Evolutionary conservation across 768 basidiomycete genomes (phyloP), one percentile per base, ranked within the genome.

Genomic region (Suillus weaverae): DNA sequence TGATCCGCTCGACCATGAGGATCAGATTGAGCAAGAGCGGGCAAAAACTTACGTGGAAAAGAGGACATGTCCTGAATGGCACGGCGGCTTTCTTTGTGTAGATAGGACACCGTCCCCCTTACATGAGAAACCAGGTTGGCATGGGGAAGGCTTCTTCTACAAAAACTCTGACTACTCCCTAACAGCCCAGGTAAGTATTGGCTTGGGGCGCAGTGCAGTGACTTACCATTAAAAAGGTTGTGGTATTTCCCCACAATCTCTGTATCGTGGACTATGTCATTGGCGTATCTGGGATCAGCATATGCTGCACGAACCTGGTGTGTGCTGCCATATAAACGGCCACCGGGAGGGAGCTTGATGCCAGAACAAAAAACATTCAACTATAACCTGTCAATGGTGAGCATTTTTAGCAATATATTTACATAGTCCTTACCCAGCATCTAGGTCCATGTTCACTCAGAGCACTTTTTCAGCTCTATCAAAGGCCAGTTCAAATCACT

Each of bases 241-340:
- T 66, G 1, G 54, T 65, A 5, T 60, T 66, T 5, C 48, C 63
- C 18, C 64, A 67, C 20, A 69, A 69, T 11, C 60, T 69, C 3
- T 4, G 16, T 18, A 69, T 69, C 41, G 46, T 63, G 6, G 62
- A 67, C 33, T 67, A 69, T 60, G 60, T 48, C 7, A 67, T 69
- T 33, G 55, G 62, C 7, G 20, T 67, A 30, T 62, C 64, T n/a
- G 68, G 62, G 11, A 69, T 66, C 38, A 8, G 62, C 62, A 20
- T 68, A 68, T 57, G 20, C 41, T 3, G 43, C 41, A 32, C 38
- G 61, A 32, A 57, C 60, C 18, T 73, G 72, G 43, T 44, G 71
- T 65, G 64, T 74, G 10, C 20, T 61, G 16, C 72, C 73, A 54
- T 74, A 67, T 68, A 74, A 74, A 51, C 66, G 65, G 62, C 72